A percentile compares a stretch with the other conserved stretches of the same genome.
Evolutionary conservation across 2,329 filamentous ascomycete species (phyloP).

Genomic region (Raffaelea deltoideospora): DNA sequence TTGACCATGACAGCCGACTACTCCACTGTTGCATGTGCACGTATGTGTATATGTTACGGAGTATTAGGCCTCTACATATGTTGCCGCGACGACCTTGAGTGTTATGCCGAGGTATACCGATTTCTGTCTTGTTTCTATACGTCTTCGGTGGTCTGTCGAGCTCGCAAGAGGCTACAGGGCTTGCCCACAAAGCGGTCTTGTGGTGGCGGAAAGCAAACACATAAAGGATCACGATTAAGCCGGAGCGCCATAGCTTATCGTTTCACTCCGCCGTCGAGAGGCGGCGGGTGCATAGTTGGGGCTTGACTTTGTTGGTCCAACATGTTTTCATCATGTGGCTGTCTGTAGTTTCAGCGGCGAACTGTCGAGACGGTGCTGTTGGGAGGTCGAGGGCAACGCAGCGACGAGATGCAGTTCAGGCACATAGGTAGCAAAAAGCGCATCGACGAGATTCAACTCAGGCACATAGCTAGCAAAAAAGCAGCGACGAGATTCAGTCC

Average conservation of each 20-base stretch:
- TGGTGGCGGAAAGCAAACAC: slow-evolving; percentile 55
- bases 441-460: too few relatives aligned
- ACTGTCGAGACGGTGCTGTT: too few relatives aligned
- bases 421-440: too few relatives aligned
- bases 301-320: slow-evolving; percentile 94
- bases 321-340: slow-evolving; percentile 28
- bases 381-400: too few relatives aligned
- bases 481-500: too few relatives aligned
- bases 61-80: too few relatives aligned
- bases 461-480: too few relatives aligned
- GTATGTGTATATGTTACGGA: too few relatives aligned
- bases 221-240: slow-evolving; percentile 83
- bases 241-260: slow-evolving; percentile 78
- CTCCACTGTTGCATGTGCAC: too few relatives aligned
- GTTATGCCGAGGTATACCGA: slow-evolving; percentile 45
- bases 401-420: too few relatives aligned
- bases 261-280: slow-evolving; percentile 68
- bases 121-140: slow-evolving; percentile 42
- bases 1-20: neutral
- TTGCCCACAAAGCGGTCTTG: slow-evolving; percentile 1
- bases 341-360: neutral
- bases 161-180: too few relatives aligned
- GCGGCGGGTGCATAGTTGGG: slow-evolving; percentile 68
- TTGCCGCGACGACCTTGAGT: slow-evolving; percentile 40
- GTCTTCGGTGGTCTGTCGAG: slow-evolving; percentile 68